Conservation (phyloP, 2,329 filamentous ascomycete genomes). For the Whalleya microplaca region DNA sequence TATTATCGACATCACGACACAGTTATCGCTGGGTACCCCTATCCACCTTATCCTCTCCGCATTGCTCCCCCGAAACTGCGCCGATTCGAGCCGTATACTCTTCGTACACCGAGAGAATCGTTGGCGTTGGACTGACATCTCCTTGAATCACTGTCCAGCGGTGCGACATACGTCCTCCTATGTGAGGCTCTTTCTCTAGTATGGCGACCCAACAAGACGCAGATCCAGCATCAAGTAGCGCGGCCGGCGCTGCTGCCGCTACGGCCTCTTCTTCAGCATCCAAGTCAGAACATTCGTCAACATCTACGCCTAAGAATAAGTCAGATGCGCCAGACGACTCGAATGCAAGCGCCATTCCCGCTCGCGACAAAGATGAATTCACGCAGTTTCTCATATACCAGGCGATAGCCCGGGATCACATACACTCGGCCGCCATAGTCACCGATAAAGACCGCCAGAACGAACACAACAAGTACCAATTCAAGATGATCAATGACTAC, state of each 20-base stretch:
- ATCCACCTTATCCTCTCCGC: constrained; percentile 1
- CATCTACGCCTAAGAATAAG: constrained; percentile 37
- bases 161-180: constrained; percentile 16
- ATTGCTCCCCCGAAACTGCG: constrained; percentile 4
- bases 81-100: constrained; percentile 10
- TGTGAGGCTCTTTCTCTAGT: constrained; percentile 20
- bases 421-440: constrained; percentile 57
- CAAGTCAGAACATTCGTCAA: constrained; percentile 36
- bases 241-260: constrained; percentile 24
- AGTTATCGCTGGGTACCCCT: constrained; percentile 6
- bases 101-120: background rate
- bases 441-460: constrained; percentile 57
- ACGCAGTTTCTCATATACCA: constrained; percentile 57
- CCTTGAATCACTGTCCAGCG: constrained; percentile 11
- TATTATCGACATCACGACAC: constrained; percentile 13
- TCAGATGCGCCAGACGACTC: constrained; percentile 37
- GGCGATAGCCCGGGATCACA: constrained; percentile 56
- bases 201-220: constrained; percentile 39
- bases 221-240: constrained; percentile 28
- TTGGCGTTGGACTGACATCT: constrained; percentile 1
- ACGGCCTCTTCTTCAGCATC: constrained; percentile 29
- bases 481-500: constrained; percentile 72
- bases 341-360: constrained; percentile 33
- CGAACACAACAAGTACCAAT: constrained; percentile 64
- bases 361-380: constrained; percentile 61